These are phyloP conservation scores for Scleroderma citrinum DNA, from an alignment of 768 basidiomycete genomes.

Conservation along the genomic window DNA sequence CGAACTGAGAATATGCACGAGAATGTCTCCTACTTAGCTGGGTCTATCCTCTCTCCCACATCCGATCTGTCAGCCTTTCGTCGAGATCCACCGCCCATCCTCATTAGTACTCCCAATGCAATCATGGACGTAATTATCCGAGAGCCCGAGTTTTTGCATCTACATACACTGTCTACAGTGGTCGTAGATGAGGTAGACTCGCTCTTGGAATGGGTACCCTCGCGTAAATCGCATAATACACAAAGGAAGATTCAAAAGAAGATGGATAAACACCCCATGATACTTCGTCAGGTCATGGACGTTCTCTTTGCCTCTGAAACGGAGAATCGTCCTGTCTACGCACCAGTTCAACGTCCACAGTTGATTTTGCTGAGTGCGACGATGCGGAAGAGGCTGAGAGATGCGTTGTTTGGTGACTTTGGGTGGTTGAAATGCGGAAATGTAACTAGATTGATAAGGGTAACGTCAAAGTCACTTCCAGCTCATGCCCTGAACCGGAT, in stretches of 20 bases:
- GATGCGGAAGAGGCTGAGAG: slow-evolving; percentile 41
- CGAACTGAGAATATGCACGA: slow-evolving; percentile 28
- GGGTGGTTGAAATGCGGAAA: slow-evolving; percentile 51
- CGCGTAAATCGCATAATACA: slow-evolving; percentile 34
- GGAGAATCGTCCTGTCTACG: neutral
- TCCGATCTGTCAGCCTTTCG: slow-evolving; percentile 34
- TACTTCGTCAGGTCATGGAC: slow-evolving; percentile 56
- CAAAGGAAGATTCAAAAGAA: slow-evolving; percentile 36
- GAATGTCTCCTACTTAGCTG: slow-evolving; percentile 17
- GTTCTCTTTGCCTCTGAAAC: slow-evolving; percentile 39
- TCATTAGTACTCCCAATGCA: slow-evolving; percentile 70
- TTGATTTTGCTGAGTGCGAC: slow-evolving; percentile 70
- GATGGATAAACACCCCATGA: slow-evolving; percentile 48
- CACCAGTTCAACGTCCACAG: slow-evolving; percentile 40
- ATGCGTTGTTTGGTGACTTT: slow-evolving; percentile 43
- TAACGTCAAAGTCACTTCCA: slow-evolving; percentile 21
- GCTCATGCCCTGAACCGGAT: slow-evolving; percentile 23
- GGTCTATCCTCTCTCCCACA: slow-evolving; percentile 20
- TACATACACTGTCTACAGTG: slow-evolving; percentile 47
- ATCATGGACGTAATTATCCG: slow-evolving; percentile 48
- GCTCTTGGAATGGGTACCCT: slow-evolving; percentile 51
- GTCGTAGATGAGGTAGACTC: slow-evolving; percentile 77
- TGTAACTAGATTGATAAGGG: slow-evolving; percentile 23
- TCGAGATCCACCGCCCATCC: slow-evolving; percentile 51
- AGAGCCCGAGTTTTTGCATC: slow-evolving; percentile 38